Evolutionary conservation across 2,329 filamentous ascomycete species (phyloP), one percentile per base, ranked within the genome.

Genomic region (Penicillium brasilianum): DNA sequence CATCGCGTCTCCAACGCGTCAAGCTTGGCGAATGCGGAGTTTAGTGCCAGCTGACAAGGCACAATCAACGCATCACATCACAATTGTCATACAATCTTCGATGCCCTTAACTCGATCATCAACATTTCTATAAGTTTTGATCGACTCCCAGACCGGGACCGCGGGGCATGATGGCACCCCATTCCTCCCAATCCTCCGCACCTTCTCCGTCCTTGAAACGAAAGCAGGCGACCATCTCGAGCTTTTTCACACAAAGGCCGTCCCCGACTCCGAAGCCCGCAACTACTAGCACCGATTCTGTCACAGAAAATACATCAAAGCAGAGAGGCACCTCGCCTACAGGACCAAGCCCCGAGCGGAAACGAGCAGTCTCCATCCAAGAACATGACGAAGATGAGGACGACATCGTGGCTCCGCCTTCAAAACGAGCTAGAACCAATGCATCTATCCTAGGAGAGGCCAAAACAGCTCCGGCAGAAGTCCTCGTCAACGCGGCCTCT

Each of bases 171-270:
- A 77, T 78, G 75, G 68, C 75, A 50, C 64, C 72, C 30, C 67
- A 69, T 43, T 74, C 76, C 49, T 77, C 76, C 11, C 73, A 73
- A 62, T 64, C 71, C 14, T 72, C 76, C 2, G 68, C 73, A 14
- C 70, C 74, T 20, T 73, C 74, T 25, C 70, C 73, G 36, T 72
- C 66, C 22, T 56, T 76, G 10, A 78, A 79, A 57, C 71, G 75
- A 46, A 79, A 78, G 60, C 77, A 97, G 73, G 86, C 89, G 67
- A 91, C 92, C 0, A 89, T 97, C 63, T 95, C 92, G 3, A 93
- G 88, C 72, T 96, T 96, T 78, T 96, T 96, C 74, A 85, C 87
- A 0, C 87, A 87, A 14, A 88, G 85, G 60, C 63, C 77, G 1
- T 66, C 73, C 1, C 57, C 66, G n/a, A 64, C 67, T 2, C 66